Evolutionary conservation across 805 yeast genomes (phyloP).

Genomic region (Spathaspora sp.): DNA sequence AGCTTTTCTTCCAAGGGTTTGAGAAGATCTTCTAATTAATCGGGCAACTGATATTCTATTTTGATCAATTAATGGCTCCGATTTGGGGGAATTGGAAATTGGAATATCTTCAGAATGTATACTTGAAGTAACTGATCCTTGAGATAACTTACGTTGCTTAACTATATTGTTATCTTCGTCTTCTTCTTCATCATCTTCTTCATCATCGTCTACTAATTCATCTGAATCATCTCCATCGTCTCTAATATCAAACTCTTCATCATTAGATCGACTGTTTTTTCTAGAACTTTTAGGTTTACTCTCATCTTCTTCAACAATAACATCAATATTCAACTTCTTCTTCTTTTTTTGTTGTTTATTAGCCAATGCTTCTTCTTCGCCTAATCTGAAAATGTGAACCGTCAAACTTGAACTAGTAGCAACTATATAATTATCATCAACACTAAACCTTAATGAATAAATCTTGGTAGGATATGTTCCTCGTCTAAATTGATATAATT

Average conservation of each 20-base stretch:
- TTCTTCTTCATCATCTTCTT: slow-evolving; percentile 6
- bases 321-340: slow-evolving; percentile 19
- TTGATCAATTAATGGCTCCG: slow-evolving; percentile 68
- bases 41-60: slow-evolving; percentile 71
- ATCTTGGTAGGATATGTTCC: slow-evolving; percentile 85
- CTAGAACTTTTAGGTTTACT: slow-evolving; percentile 2
- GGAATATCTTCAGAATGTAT: slow-evolving; percentile 21
- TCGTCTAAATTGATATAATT: slow-evolving; percentile 70
- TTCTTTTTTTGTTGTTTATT: slow-evolving; percentile 26
- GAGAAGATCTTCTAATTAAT: slow-evolving; percentile 73
- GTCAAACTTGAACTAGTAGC: slow-evolving; percentile 90
- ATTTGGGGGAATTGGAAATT: slow-evolving; percentile 12
- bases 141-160: slow-evolving; percentile 37
- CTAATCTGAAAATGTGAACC: slow-evolving; percentile 83
- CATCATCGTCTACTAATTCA: slow-evolving; percentile 28
- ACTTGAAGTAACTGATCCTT: slow-evolving; percentile 35
- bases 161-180: slow-evolving; percentile 22
- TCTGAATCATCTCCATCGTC: slow-evolving; percentile 22
- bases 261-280: slow-evolving; percentile 6
- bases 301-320: slow-evolving; percentile 26
- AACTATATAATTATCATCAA: slow-evolving; percentile 65
- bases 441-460: slow-evolving; percentile 70
- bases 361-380: slow-evolving; percentile 44
- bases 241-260: slow-evolving; percentile 15
- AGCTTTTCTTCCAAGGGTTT: slow-evolving; percentile 70